phyloP scores from a whole-genome alignment of 768 basidiomycete genomes.

The Tricholoma terreum region DNA sequence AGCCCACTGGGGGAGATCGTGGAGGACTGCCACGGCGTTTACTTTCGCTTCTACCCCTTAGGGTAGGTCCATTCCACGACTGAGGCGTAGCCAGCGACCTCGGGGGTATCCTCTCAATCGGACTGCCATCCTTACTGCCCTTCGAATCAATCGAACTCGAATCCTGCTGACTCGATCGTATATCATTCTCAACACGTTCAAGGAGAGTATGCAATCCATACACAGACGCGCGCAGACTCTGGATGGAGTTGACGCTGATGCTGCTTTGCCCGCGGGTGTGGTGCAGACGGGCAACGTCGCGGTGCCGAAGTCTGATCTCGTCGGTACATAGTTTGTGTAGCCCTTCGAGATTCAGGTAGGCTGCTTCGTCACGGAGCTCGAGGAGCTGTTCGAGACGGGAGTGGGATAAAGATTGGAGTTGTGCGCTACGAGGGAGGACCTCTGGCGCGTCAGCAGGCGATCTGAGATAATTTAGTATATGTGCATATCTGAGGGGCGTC shows the following conservation, averaged over 20 bases:
- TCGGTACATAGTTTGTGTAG: conserved; percentile 64
- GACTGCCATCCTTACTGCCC: conserved; percentile 12
- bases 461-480: conserved; percentile 72
- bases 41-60: conserved; percentile 27
- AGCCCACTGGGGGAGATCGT: conserved; percentile 41
- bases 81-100: conserved; percentile 43
- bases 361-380: conserved; percentile 77
- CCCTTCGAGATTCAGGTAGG: conserved; percentile 65
- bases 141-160: conserved; percentile 19
- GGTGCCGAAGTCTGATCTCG: conserved; percentile 57
- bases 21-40: conserved; percentile 25
- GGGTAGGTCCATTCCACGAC: conserved; percentile 36
- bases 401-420: conserved; percentile 41
- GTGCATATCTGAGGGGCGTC: conserved; percentile 50
- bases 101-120: conserved; percentile 13
- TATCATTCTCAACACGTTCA: conserved; percentile 45
- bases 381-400: conserved; percentile 62
- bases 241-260: conserved; percentile 33
- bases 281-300: conserved; percentile 41
- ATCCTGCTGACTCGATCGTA: conserved; percentile 15
- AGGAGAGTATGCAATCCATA: conserved; percentile 60
- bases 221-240: conserved; percentile 52
- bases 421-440: conserved; percentile 57
- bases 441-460: conserved; percentile 50
- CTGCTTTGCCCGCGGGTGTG: conserved; percentile 42